Evolutionary conservation across 495 filamentous ascomycete species (phyloP), one percentile per base, ranked within the genome.

Genomic region (Annulohypoxylon maeteangense): DNA sequence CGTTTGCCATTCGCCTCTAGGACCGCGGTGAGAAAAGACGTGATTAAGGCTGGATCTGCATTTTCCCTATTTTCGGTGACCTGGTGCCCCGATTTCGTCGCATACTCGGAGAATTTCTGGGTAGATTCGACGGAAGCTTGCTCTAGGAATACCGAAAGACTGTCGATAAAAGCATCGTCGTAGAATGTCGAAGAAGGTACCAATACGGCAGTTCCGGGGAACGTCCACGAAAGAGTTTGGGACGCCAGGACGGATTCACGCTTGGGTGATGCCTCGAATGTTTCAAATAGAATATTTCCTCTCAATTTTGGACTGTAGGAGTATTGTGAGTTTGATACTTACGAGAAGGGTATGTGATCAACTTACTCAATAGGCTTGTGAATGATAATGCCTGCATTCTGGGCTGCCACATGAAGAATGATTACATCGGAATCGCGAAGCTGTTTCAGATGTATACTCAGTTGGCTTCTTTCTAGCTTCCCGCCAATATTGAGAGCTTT

Each of bases 331-430:
- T 36, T 51, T 64, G 36, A 29, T 66, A 42, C 16, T n/a, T 3
- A 11, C 4, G n/a, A 23, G 42, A 12, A 3, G 7, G 47, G n/a
- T 18, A 23, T 32, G 32, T 4, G 23, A 45, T 55, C 23, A 22
- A 80, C 84, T 79, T 77, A 85, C 84, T 62, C n/a, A 1, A 31
- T 16, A 16, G 78, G 69, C 20, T 74, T 75, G 65, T 81, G 77
- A 29, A 90, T 77, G 1, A 88, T 62, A 12, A 89, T 56, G 7
- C 79, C 85, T 3, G 87, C 85, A 79, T 89, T 90, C 71, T 89
- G 87, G 38, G 80, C 77, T 6, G 70, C 67, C 14, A 90, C 67
- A 67, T 86, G 76, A 8, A 88, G 53, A 11, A 86, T 79, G 27
- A 89, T 59, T 16, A 78, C 57, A 57, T 71, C 68, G n/a, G 74